Conservation (phyloP, 2,329 filamentous ascomycete species). For the Neopestalotiopsis sp. region DNA sequence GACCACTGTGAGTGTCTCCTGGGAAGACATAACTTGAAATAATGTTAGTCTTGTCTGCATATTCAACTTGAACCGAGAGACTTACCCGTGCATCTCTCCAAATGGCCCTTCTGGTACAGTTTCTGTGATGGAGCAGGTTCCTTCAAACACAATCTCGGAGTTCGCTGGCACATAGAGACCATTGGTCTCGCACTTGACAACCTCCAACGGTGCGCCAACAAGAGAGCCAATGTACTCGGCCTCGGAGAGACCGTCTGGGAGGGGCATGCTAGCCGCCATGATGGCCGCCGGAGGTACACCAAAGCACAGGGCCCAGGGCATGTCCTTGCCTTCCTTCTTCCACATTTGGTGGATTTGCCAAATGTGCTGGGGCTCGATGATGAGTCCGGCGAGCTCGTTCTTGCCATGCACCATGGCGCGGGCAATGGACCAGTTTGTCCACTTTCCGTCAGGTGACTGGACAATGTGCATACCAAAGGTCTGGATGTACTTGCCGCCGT, state of each 20-base stretch:
- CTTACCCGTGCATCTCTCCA: constrained; percentile 49
- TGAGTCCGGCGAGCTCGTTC: constrained; percentile 45
- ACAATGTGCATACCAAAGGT: constrained; percentile 56
- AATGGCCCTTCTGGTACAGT: constrained; percentile 53
- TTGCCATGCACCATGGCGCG: constrained; percentile 53
- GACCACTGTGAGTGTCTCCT: constrained; percentile 42
- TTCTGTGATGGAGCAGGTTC: constrained; percentile 50
- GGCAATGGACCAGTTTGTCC: constrained; percentile 54
- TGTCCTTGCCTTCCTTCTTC: constrained; percentile 49
- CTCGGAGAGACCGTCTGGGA: constrained; percentile 53
- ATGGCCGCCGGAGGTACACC: constrained; percentile 56
- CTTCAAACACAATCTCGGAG: constrained; percentile 57
- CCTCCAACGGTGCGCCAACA: constrained; percentile 47
- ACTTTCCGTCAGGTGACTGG: constrained; percentile 48
- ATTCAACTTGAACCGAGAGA: neutral
- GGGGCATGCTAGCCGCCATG: constrained; percentile 53
- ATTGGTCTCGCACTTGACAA: constrained; percentile 60
- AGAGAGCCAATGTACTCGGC: constrained; percentile 54
- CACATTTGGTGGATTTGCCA: constrained; percentile 52
- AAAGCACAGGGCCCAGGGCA: constrained; percentile 53
- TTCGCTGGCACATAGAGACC: constrained; percentile 54
- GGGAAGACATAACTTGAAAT: constrained; percentile 40
- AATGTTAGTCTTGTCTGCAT: neutral
- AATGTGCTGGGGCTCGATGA: constrained; percentile 53
- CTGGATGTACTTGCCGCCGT: constrained; percentile 57